These are phyloP conservation scores for Vitis labrusca DNA, from an alignment of 164 flowering plant genomes.

Conservation along the genomic window DNA sequence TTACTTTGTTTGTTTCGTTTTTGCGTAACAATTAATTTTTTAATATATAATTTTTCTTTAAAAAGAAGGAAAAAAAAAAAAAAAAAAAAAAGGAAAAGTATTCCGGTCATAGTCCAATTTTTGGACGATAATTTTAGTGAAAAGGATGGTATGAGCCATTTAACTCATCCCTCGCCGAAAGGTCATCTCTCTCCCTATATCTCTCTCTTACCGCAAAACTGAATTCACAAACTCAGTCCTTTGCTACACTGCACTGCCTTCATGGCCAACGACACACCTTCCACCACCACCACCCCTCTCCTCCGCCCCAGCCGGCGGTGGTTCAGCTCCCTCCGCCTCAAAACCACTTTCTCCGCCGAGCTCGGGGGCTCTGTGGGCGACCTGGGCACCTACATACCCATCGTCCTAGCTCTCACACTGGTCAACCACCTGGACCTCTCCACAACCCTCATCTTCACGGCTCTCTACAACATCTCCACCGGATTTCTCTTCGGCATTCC, in stretches of 20 bases:
- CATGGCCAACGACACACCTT: conserved; percentile 14
- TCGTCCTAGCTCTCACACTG: conserved; percentile 66
- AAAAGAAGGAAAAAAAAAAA: too few relatives aligned
- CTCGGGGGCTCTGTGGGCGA: conserved; percentile 85
- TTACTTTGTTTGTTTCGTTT: too few relatives aligned
- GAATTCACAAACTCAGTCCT: too few relatives aligned
- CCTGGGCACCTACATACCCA: conserved; percentile 89
- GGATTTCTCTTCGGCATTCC: conserved; percentile 79
- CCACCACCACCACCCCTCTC: conserved; percentile 26
- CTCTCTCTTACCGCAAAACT: too few relatives aligned
- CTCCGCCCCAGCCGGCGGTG: conserved; percentile 19
- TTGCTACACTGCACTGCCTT: not conserved
- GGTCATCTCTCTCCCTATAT: too few relatives aligned
- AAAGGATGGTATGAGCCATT: too few relatives aligned
- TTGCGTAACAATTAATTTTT: too few relatives aligned
- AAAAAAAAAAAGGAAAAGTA: too few relatives aligned
- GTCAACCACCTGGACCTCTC: conserved; percentile 66
- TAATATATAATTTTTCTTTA: too few relatives aligned
- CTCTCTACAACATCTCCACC: conserved; percentile 74
- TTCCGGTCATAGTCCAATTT: too few relatives aligned
- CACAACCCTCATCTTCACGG: conserved; percentile 82
- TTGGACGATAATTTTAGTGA: too few relatives aligned
- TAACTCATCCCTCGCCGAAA: too few relatives aligned
- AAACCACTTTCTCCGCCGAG: conserved; percentile 55
- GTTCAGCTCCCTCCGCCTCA: conserved; percentile 35